Conservation (phyloP, 176 grass and related monocot genomes). For the Bolboschoenus planiculmis region DNA sequence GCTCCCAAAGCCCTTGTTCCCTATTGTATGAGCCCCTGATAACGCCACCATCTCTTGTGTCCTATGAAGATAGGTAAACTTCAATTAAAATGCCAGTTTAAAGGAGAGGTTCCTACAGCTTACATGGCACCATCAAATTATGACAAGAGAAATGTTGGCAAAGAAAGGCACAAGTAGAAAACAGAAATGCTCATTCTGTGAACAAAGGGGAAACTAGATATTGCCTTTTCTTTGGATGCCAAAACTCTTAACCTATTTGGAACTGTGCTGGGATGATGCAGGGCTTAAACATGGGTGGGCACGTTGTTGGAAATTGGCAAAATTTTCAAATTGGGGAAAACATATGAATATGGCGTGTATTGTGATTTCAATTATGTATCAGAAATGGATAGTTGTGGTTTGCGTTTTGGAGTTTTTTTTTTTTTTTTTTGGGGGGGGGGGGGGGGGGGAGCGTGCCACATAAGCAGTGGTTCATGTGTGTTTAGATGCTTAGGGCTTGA, state of each 20-base stretch:
- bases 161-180: no score
- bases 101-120: not conserved
- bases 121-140: not conserved
- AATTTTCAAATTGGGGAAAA: not conserved
- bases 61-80: slow-evolving; percentile 27
- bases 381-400: no score
- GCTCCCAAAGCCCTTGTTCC: slow-evolving; percentile 75
- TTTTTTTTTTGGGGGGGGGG: no score
- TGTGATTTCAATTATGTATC: no score
- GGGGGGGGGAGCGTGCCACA: not conserved
- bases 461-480: not conserved
- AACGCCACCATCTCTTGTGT: slow-evolving; percentile 59
- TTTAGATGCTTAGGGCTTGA: not conserved
- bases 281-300: not conserved
- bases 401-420: no score
- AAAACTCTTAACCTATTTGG: not conserved
- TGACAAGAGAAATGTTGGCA: not conserved
- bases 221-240: not conserved
- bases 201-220: not conserved
- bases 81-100: not conserved
- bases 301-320: not conserved
- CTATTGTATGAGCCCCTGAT: slow-evolving; percentile 90
- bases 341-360: not conserved
- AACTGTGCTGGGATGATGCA: not conserved
- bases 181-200: not conserved